Evolutionary conservation across 768 basidiomycete genomes (phyloP), one percentile per base, ranked within the genome.

Genomic region (Podaxis sp.): DNA sequence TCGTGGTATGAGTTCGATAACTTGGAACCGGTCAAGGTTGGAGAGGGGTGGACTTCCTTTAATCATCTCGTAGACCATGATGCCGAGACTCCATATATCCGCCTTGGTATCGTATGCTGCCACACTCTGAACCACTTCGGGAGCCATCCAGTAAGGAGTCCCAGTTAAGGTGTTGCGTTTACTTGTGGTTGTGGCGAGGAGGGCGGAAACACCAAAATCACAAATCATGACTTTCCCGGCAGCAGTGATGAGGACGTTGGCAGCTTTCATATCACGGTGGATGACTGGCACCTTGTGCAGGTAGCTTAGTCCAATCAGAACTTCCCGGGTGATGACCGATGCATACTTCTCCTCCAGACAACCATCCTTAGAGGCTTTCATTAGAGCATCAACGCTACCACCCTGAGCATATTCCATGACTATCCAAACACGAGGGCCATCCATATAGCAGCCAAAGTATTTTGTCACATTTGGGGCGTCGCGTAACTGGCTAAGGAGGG

Each of bases 71-170:
- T 93, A 95, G 18, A 96, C 81, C 74, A 95, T 90, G 70, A 99
- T 95, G 4, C 97, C 97, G 60, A 99, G 75, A 68, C 93, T 95
- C 97, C 97, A 98, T 46, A 99, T 93, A 69, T 99, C 97, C 2
- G 96, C 97, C 71, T 97, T 98, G 55, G 91, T 90, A 69, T 99
- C 96, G 73, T 99, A 98, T 46, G 87, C 81, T n/a, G 93, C 86
- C 10, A 91, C 88, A 9, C 82, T 81, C 64, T 93, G 91, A 14
- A 96, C 92, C 2, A 98, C 94, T 73, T 99, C 97, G 0, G 97
- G 97, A 0, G 97, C 97, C 97, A 99, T 99, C 96, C 96, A 98
- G 71, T 97, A 93, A 0, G 95, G 96, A 1, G 97, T 98, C 1
- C 97, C 97, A 63, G 95, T 93, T 68, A 98, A 84, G 0, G 97